Evolutionary conservation across 441 rosid genomes (phyloP).

Genomic region (Corymbia calophylla): DNA sequence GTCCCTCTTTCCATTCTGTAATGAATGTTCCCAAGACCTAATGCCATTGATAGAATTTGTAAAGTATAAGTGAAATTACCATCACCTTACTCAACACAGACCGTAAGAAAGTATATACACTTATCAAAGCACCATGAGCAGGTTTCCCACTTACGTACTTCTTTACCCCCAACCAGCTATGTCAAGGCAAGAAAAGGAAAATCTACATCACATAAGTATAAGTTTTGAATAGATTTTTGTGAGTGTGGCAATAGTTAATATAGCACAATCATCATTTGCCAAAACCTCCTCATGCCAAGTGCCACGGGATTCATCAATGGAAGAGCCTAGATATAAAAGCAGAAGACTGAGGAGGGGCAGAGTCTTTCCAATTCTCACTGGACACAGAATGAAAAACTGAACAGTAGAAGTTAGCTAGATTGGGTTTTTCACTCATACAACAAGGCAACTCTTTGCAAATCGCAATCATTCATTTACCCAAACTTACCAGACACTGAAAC

Average conservation of each 20-base stretch:
- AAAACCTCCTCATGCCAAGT: background rate
- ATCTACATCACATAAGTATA: background rate
- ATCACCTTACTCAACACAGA: background rate
- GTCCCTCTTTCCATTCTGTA: conserved; percentile 77
- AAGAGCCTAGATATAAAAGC: background rate
- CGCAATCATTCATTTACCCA: background rate
- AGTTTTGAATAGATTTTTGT: background rate
- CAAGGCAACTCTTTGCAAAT: background rate
- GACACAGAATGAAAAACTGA: background rate
- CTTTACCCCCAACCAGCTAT: background rate
- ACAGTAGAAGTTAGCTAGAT: background rate
- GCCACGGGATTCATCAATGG: background rate
- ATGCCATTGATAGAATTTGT: conserved; percentile 15
- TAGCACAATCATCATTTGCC: background rate
- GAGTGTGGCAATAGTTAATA: background rate
- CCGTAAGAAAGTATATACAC: background rate
- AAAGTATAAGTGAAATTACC: background rate
- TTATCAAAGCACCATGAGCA: background rate
- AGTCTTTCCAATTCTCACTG: background rate
- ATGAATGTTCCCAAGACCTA: conserved; percentile 90
- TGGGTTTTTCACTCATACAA: background rate
- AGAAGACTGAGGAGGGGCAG: background rate
- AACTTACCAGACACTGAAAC: background rate
- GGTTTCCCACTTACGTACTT: background rate
- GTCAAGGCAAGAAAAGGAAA: background rate